Evolutionary conservation across 2,329 filamentous ascomycete species (phyloP).

Genomic region (Xylariaceae sp.): DNA sequence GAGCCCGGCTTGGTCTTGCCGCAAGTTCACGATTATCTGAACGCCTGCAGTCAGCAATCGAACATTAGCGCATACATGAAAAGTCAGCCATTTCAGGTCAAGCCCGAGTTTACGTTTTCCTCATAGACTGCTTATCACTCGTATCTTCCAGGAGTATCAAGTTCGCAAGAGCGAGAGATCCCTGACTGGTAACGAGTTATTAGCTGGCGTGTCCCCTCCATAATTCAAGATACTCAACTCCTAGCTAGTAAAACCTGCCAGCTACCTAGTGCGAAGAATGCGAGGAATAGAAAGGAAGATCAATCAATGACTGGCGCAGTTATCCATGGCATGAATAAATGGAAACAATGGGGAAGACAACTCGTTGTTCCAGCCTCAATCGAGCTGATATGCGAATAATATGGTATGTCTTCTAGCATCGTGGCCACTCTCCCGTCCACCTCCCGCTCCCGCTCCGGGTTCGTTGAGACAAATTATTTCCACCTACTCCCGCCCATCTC

Average conservation of each 20-base stretch:
- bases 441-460: too few species aligned
- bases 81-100: slow-evolving; percentile 42
- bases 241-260: not conserved
- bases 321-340: not conserved
- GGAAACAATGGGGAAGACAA: not conserved
- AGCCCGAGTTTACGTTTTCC: slow-evolving; percentile 24
- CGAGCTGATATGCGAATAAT: not conserved
- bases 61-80: slow-evolving; percentile 61
- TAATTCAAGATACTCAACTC: not conserved
- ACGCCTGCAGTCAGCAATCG: slow-evolving; percentile 45
- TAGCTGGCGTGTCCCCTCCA: not conserved
- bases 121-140: not conserved
- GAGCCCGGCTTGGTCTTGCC: slow-evolving; percentile 45
- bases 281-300: too few species aligned
- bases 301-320: not conserved
- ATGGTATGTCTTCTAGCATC: not conserved
- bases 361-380: not conserved
- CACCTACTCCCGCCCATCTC: too few species aligned
- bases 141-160: not conserved
- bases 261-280: not conserved
- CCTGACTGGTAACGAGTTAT: not conserved
- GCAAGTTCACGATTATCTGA: slow-evolving; percentile 57
- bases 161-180: not conserved
- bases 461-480: too few species aligned
- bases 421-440: too few species aligned